These are phyloP conservation scores for Sisymbrium irio DNA, from an alignment of 345 rosid genomes.

Conservation along the genomic window DNA sequence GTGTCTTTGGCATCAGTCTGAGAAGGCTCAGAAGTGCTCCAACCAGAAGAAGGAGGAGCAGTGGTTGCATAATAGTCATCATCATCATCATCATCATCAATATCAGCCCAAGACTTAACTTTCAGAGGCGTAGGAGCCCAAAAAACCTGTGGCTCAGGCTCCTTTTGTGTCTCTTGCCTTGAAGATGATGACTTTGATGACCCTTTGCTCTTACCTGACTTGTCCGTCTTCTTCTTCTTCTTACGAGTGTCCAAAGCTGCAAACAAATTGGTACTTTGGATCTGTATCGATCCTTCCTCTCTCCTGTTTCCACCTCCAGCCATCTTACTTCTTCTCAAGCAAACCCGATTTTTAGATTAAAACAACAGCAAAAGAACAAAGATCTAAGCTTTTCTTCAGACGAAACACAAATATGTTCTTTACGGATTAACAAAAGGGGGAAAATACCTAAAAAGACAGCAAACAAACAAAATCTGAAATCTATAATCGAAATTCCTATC, in stretches of 20 bases:
- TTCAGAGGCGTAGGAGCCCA: conserved; percentile 54
- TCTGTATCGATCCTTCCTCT: conserved; percentile 51
- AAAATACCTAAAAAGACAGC: neutral
- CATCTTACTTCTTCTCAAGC: conserved; percentile 40
- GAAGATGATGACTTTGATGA: conserved; percentile 36
- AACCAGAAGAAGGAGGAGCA: conserved; percentile 44
- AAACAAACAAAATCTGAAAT: neutral
- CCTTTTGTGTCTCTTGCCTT: conserved; percentile 30
- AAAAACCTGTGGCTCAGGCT: conserved; percentile 46
- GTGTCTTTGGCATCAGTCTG: conserved; percentile 32
- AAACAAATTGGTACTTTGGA: conserved; percentile 55
- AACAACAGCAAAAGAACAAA: neutral
- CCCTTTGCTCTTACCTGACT: conserved; percentile 39
- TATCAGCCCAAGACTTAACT: conserved; percentile 58
- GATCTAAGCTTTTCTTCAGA: neutral
- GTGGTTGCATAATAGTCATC: conserved; percentile 55
- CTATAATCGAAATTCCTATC: neutral
- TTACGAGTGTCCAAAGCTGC: conserved; percentile 56
- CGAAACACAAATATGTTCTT: neutral
- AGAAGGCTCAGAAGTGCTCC: conserved; percentile 36
- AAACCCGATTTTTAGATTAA: conserved; percentile 5
- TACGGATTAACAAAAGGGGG: conserved; percentile 16
- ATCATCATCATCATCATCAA: conserved; percentile 56
- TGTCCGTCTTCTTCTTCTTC: conserved; percentile 58
- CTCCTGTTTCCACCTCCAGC: conserved; percentile 52